phyloP scores from a whole-genome alignment of 306 rosid species.

The Rosa rugosa region DNA sequence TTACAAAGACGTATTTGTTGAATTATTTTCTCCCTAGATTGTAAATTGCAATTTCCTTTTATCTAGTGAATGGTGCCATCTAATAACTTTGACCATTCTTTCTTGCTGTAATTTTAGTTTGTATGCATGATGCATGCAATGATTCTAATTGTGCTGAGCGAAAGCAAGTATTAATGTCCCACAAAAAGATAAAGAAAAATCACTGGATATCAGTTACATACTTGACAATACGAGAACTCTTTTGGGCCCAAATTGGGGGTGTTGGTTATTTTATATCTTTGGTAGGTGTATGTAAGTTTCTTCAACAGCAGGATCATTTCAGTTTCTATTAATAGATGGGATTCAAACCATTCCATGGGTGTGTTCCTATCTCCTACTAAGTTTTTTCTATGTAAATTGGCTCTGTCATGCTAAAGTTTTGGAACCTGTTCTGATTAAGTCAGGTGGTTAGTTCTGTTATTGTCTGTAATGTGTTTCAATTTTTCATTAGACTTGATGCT shows the following conservation, averaged over 20 bases:
- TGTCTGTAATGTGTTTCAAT: not conserved
- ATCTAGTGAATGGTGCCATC: not conserved
- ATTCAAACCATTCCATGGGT: not conserved
- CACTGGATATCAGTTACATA: not conserved
- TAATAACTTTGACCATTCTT: not conserved
- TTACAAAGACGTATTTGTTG: no score
- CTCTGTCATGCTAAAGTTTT: not conserved
- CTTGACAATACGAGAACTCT: not conserved
- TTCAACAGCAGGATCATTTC: not conserved
- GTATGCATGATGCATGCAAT: not conserved
- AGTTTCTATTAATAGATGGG: not conserved
- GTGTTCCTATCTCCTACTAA: not conserved
- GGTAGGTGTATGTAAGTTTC: not conserved
- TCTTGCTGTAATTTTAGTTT: slow-evolving; percentile 1
- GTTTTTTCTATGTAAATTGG: not conserved
- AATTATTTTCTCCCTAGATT: no score
- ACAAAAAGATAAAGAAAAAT: not conserved
- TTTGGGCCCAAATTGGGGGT: not conserved
- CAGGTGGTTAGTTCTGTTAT: not conserved
- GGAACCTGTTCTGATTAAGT: not conserved
- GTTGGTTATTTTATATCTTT: not conserved
- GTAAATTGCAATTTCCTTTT: not conserved
- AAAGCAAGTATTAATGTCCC: not conserved
- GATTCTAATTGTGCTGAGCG: not conserved
- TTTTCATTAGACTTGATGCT: not conserved